Conservation (phyloP, 768 basidiomycete genomes). For the Crucibulum laeve region DNA sequence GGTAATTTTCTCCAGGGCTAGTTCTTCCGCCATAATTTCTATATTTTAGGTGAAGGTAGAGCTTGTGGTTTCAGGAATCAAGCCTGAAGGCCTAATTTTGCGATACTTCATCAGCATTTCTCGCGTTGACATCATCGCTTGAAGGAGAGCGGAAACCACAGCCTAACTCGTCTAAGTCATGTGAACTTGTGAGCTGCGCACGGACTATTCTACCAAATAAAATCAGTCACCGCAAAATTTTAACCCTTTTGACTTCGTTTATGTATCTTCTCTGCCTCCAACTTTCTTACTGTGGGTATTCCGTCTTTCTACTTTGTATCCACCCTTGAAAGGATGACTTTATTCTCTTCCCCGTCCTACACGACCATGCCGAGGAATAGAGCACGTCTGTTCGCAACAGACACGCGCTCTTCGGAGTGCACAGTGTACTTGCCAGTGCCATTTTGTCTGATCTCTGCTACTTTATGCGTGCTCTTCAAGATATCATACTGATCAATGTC, state of each 20-base stretch:
- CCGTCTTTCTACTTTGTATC: no score
- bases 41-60: no score
- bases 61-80: no score
- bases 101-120: not conserved
- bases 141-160: not conserved
- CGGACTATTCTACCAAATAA: not conserved
- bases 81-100: not conserved
- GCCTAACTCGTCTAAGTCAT: not conserved
- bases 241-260: not conserved
- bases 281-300: no score
- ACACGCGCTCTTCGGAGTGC: slow-evolving; percentile 55
- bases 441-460: slow-evolving; percentile 64
- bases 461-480: no score
- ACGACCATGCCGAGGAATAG: slow-evolving; percentile 86
- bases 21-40: not conserved
- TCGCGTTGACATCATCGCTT: not conserved
- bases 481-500: no score
- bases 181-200: not conserved
- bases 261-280: no score
- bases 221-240: not conserved
- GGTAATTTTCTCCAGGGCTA: slow-evolving; percentile 17
- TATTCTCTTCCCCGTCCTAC: slow-evolving; percentile 91
- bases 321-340: no score
- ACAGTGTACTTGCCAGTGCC: slow-evolving; percentile 88
- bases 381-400: slow-evolving; percentile 75